Percentiles rank a stretch among this genome's conserved stretches.
Evolutionary conservation across 306 rosid species (phyloP).

Genomic region (Vigna angularis): DNA sequence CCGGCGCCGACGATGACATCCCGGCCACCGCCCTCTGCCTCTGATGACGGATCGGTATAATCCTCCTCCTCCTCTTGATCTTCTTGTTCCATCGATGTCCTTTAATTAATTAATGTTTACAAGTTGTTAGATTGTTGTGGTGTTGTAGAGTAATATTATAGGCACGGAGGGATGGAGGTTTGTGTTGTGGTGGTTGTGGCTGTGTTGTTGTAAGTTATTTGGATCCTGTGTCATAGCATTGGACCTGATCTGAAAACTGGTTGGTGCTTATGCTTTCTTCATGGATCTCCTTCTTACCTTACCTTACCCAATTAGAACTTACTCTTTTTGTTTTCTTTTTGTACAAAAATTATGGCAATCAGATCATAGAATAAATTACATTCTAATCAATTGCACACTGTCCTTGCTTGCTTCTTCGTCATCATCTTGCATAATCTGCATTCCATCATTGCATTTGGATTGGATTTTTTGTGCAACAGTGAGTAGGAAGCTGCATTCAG

Average conservation of each 20-base stretch:
- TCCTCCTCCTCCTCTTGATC: not conserved
- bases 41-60: constrained; percentile 41
- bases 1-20: constrained; percentile 44
- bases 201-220: constrained; percentile 63
- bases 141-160: constrained; percentile 56
- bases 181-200: constrained; percentile 41
- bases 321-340: not conserved
- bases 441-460: not conserved
- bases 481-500: not conserved
- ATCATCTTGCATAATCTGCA: not conserved
- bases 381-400: not conserved
- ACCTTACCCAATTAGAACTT: constrained; percentile 27
- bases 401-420: not conserved
- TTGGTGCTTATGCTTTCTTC: constrained; percentile 29
- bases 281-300: constrained; percentile 47
- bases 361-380: constrained; percentile 40
- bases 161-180: constrained; percentile 29
- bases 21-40: constrained; percentile 71
- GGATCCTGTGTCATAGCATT: constrained; percentile 50
- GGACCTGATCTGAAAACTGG: constrained; percentile 47
- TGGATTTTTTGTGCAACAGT: constrained; percentile 2
- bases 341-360: constrained; percentile 54
- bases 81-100: not conserved
- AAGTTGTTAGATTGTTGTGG: constrained; percentile 47
- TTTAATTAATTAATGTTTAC: constrained; percentile 12